Conservation (phyloP, 495 filamentous ascomycete species). For the Lasiosphaeriaceae sp. region DNA sequence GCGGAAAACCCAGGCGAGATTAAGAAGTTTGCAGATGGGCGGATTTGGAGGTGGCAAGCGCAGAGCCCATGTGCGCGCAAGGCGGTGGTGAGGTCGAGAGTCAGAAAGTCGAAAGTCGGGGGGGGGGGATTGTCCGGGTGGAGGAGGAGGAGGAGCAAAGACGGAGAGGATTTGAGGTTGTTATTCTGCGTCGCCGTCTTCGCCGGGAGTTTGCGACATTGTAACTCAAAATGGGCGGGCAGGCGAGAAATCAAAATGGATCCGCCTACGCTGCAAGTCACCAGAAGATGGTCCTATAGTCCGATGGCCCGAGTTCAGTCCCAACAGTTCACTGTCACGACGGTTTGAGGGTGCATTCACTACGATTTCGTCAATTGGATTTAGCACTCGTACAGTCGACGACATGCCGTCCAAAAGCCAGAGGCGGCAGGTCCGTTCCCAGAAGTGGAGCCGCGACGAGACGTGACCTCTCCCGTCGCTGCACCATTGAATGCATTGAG, state of each 20-base stretch:
- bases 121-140: not conserved
- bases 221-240: not conserved
- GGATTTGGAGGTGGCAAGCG: not conserved
- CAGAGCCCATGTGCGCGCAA: conserved; percentile 13
- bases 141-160: not conserved
- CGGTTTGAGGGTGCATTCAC: too few species aligned
- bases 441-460: not conserved
- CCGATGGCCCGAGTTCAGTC: too few species aligned
- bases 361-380: too few species aligned
- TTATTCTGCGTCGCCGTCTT: not conserved
- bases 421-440: too few species aligned
- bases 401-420: too few species aligned
- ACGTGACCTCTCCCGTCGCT: not conserved
- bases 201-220: not conserved
- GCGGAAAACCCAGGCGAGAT: not conserved
- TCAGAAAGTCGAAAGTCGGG: not conserved
- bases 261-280: too few species aligned
- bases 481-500: too few species aligned
- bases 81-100: not conserved
- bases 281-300: too few species aligned
- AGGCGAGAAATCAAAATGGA: not conserved
- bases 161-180: not conserved
- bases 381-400: not conserved
- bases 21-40: conserved; percentile 4
- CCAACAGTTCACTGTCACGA: too few species aligned